These are phyloP conservation scores for Dendrobium huoshanense DNA, from an alignment of 106 monocot species.

Conservation along the genomic window DNA sequence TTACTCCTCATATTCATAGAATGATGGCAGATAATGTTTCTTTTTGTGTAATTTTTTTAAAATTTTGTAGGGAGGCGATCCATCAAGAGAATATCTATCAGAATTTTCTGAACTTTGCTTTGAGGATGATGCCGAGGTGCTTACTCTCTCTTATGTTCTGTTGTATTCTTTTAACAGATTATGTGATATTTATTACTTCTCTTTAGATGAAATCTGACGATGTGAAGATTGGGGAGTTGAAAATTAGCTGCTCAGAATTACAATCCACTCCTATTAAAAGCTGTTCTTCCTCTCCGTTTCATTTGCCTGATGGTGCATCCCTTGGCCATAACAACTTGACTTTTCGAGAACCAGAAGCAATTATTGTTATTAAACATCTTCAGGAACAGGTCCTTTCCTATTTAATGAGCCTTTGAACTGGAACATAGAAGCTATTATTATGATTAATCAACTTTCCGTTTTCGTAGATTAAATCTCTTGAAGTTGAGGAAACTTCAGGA, in stretches of 20 bases:
- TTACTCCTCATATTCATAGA: neutral
- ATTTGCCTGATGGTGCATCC: constrained; percentile 11
- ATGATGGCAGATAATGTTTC: neutral
- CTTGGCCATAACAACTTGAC: constrained; percentile 30
- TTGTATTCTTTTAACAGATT: neutral
- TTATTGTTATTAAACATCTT: constrained; percentile 60
- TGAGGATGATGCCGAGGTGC: constrained; percentile 23
- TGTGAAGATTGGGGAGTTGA: constrained; percentile 14
- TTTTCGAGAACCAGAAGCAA: constrained; percentile 52
- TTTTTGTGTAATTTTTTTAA: neutral
- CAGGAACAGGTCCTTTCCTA: constrained; percentile 51
- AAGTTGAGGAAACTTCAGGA: constrained; percentile 39
- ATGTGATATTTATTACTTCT: neutral
- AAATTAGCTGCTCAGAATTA: constrained; percentile 12
- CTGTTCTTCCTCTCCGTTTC: constrained; percentile 8
- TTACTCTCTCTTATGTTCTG: neutral
- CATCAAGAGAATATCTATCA: constrained; percentile 2
- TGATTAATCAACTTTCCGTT: constrained; percentile 16
- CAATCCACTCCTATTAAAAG: constrained; percentile 10
- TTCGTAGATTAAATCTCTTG: constrained; percentile 18
- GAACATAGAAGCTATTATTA: neutral
- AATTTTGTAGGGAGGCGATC: constrained; percentile 18
- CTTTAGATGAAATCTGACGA: constrained; percentile 21
- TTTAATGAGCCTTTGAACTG: neutral
- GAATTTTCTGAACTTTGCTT: constrained; percentile 6